These are phyloP conservation scores for Colletotrichum sansevieriae DNA, from an alignment of 2,329 filamentous ascomycete genomes.

Conservation along the genomic window DNA sequence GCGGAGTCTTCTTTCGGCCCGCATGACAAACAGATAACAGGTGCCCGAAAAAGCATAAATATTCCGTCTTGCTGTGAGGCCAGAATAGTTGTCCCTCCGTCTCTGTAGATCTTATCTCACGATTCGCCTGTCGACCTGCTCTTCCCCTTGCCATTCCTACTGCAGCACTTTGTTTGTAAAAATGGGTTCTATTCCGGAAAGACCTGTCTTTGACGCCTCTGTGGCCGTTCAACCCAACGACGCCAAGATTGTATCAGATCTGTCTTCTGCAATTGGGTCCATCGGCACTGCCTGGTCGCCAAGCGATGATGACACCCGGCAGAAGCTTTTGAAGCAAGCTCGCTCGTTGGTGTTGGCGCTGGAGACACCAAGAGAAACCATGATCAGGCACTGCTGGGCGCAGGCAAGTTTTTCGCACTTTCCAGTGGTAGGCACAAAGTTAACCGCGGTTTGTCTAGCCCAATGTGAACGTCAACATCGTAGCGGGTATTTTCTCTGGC, in stretches of 20 bases:
- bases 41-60: neutral
- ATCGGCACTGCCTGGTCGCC: neutral
- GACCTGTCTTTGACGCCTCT: neutral
- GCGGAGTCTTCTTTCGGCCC: neutral
- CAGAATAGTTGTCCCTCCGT: neutral
- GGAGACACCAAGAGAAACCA: constrained; percentile 50
- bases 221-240: constrained; percentile 12
- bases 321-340: constrained; percentile 21
- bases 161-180: neutral
- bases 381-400: constrained; percentile 49
- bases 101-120: neutral
- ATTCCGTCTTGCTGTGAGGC: too few relatives aligned
- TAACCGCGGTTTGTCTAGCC: neutral
- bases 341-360: constrained; percentile 23
- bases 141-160: too few relatives aligned
- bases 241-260: neutral
- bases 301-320: constrained; percentile 12
- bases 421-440: too few relatives aligned
- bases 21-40: neutral
- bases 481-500: constrained; percentile 4
- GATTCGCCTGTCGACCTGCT: too few relatives aligned
- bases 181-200: constrained; percentile 27
- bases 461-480: constrained; percentile 3
- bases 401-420: constrained; percentile 42
- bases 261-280: neutral